Percentiles rank a stretch among this genome's conserved stretches.
Conservation (phyloP, 116 monocot species). For the Zostera marina region DNA sequence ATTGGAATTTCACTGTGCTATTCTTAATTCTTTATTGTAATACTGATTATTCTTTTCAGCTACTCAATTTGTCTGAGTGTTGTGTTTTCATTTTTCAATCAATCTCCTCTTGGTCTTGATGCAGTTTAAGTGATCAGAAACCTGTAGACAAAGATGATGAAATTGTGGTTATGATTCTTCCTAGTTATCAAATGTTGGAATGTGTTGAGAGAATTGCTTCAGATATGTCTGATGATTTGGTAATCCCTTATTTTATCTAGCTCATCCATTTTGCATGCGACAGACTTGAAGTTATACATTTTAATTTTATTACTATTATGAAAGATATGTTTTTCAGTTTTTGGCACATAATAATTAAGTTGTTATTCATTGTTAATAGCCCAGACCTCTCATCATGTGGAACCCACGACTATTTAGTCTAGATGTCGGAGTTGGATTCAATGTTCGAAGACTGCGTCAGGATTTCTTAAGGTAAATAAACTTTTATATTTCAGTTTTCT, state of each 20-base stretch:
- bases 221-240: conserved; percentile 11
- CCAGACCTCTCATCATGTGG: conserved; percentile 96
- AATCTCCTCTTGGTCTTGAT: background rate
- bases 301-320: background rate
- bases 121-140: conserved; percentile 85
- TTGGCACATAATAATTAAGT: background rate
- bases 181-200: conserved; percentile 66
- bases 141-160: conserved; percentile 85
- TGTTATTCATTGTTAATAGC: conserved; percentile 28
- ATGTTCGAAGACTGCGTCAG: conserved; percentile 67
- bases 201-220: conserved; percentile 33
- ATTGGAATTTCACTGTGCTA: too few species aligned
- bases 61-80: background rate
- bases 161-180: conserved; percentile 81
- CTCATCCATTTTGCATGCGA: background rate
- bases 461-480: conserved; percentile 53
- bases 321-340: background rate
- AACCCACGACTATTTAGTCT: conserved; percentile 89
- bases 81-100: too few species aligned
- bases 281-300: background rate
- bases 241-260: conserved; percentile 9
- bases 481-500: background rate
- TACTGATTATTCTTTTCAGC: background rate
- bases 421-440: conserved; percentile 97
- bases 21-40: background rate